Evolutionary conservation across 495 filamentous ascomycete species (phyloP), one percentile per base, ranked within the genome.

Genomic region (Penicillium cosmopolitanum): DNA sequence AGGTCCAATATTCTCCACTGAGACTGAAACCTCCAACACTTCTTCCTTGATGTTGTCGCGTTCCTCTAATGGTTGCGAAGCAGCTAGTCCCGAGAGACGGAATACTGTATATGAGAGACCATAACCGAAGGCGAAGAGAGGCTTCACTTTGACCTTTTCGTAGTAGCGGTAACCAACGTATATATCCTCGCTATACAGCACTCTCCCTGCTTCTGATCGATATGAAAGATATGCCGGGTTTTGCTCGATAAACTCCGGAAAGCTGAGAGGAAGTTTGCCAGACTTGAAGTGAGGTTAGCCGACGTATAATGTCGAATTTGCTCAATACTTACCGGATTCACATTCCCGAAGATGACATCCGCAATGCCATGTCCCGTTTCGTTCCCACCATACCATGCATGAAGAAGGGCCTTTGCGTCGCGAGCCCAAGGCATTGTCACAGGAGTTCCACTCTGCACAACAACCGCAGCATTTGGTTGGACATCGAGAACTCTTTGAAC

Each of bases 151-250:
- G 2, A 79, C 69, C 18, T 82, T 80, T 63, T 96, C 90, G 72
- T 91, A 95, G 72, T 87, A 87, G 5, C 88, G 79, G 66, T 96
- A 95, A 8, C 90, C 90, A 48, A 95, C 85, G 72, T 87, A 92
- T 31, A 93, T 73, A 54, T 85, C 86, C 71, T 93, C 90, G 46
- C 87, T 86, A 60, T 91, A 92, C 13, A 90, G 69, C 5, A 91
- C 87, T 40, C 86, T 80, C 9, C 83, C 77, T 58, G 88, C 84
- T 67, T 93, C 90, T 52, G 87, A 87, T 3, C 88, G 85, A 72
- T 82, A 92, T 66, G 87, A 90, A 56, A 88, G 71, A 67, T 85
- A 92, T 1, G 86, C 81, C 2, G 89, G 89, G 64, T 87, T 90
- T 56, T 92, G 83, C 67, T 87, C 75, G 5, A 89, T 55, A 31